Evolutionary conservation across 2,329 filamentous ascomycete species (phyloP), one percentile per base, ranked within the genome.

Genomic region (Periconia sp.): DNA sequence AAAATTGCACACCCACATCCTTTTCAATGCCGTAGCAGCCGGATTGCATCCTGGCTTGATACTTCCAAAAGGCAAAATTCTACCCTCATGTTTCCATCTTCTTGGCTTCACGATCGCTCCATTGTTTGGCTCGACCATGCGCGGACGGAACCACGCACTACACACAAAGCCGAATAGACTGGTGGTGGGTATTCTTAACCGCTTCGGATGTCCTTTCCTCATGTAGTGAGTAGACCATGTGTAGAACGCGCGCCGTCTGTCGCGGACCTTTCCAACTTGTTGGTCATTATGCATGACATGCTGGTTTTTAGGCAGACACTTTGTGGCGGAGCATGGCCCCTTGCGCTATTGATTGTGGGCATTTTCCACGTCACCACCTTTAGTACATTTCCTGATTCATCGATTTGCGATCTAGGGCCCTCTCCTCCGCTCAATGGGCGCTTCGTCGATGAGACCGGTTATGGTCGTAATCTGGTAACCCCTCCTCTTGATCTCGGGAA

Each of bases 401-500:
- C 23, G 8, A 27, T 27, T 8, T 11, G 33, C 13, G 5, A 3
- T 11, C 33, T 37, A 49, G n/a, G 47, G 47, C 5, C n/a, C 33
- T 23, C 30, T 45, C 13, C 31, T 45, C 50, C 31, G 33, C 43
- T 52, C 54, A n/a, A 41, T 51, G 37, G 54, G 49, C 18, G 46
- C 61, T 49, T 72, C 68, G 45, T 73, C 70, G 47, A 93, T 72
- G 59, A 93, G 76, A 62, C 87, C 82, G 5, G 87, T 86, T 18
- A 96, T 76, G 15, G 86, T 90, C 30, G 91, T 86, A 37, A 93
- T 79, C 52, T 77, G 78, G 71, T 90, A 96, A 0, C 90, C 91
- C 59, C 83, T 81, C 57, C 78, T 78, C 72, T 78, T 85, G 64
- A 95, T 76, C 68, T 90, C 87, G 0, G 88, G 88, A 60, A 96